Conservation (phyloP, 805 yeast species). For the Saturnispora sanitii region DNA sequence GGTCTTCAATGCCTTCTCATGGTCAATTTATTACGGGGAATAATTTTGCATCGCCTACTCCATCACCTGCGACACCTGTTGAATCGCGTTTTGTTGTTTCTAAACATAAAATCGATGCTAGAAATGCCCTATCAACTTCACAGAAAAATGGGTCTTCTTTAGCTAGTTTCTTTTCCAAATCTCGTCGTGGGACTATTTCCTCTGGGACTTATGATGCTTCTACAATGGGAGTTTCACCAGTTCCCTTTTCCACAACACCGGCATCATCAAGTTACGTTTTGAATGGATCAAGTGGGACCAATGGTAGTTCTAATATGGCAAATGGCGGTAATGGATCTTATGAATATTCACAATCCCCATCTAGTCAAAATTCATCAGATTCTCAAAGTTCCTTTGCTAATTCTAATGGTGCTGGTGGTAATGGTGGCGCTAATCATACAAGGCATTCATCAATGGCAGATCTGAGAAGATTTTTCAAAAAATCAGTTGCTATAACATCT, state of each 20-base stretch:
- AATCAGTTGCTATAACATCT: slow-evolving; percentile 22
- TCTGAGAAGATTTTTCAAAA: slow-evolving; percentile 61
- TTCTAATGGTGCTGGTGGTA: too few relatives aligned
- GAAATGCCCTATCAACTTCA: slow-evolving; percentile 18
- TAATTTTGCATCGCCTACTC: slow-evolving; percentile 62
- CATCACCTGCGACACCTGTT: slow-evolving; percentile 45
- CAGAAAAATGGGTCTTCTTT: slow-evolving; percentile 37
- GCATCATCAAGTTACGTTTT: too few relatives aligned
- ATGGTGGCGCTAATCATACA: too few relatives aligned
- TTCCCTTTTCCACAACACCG: slow-evolving; percentile 9
- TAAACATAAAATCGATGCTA: slow-evolving; percentile 54
- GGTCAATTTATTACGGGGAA: slow-evolving; percentile 53
- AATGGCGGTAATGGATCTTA: neutral
- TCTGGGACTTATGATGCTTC: slow-evolving; percentile 11
- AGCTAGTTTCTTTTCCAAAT: slow-evolving; percentile 40
- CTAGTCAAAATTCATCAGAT: slow-evolving; percentile 25
- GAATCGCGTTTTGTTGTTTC: slow-evolving; percentile 83
- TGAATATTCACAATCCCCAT: slow-evolving; percentile 20
- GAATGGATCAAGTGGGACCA: too few relatives aligned
- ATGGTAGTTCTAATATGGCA: neutral
- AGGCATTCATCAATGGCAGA: slow-evolving; percentile 76
- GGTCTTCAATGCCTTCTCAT: slow-evolving; percentile 48
- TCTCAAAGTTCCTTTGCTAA: slow-evolving; percentile 17
- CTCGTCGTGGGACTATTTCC: slow-evolving; percentile 29
- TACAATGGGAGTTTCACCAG: slow-evolving; percentile 24